A percentile compares a stretch with the other conserved stretches of the same genome.
These are phyloP conservation scores for Jamesozyma lodderae DNA, from an alignment of 805 yeast species.

Conservation along the genomic window DNA sequence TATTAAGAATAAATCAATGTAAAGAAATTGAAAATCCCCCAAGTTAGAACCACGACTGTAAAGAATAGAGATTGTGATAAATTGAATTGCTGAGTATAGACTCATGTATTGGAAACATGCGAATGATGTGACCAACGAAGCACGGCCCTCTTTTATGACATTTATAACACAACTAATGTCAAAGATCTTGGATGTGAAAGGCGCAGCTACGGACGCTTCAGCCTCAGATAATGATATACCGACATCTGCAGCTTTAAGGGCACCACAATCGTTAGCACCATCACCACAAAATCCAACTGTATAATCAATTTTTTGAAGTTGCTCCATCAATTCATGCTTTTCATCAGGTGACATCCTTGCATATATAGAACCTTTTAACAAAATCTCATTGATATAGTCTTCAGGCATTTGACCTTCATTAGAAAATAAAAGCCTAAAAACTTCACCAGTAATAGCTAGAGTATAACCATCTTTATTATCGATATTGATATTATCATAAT, in stretches of 20 bases:
- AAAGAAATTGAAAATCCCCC: conserved; percentile 93
- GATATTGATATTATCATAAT: conserved; percentile 26
- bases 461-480: conserved; percentile 40
- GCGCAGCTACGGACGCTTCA: conserved; percentile 98
- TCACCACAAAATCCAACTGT: conserved; percentile 98
- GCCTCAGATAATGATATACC: conserved; percentile 95
- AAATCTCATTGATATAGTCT: conserved; percentile 43
- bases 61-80: conserved; percentile 73
- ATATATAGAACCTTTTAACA: conserved; percentile 67
- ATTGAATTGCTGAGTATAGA: conserved; percentile 91
- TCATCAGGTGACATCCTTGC: conserved; percentile 99
- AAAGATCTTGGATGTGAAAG: conserved; percentile 84
- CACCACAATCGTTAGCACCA: conserved; percentile 99
- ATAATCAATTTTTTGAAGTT: conserved; percentile 74
- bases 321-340: conserved; percentile 89
- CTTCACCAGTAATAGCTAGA: conserved; percentile 87
- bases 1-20: conserved; percentile 84
- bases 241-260: conserved; percentile 93
- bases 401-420: conserved; percentile 28
- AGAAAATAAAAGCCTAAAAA: conserved; percentile 66
- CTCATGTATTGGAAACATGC: conserved; percentile 98
- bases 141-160: conserved; percentile 89
- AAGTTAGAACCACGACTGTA: conserved; percentile 84
- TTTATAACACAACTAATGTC: conserved; percentile 89
- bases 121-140: conserved; percentile 88